A percentile compares a stretch with the other conserved stretches of the same genome.
These are phyloP conservation scores for Hapsidospora chrysogenum DNA, from an alignment of 495 filamentous ascomycete genomes.

Conservation along the genomic window DNA sequence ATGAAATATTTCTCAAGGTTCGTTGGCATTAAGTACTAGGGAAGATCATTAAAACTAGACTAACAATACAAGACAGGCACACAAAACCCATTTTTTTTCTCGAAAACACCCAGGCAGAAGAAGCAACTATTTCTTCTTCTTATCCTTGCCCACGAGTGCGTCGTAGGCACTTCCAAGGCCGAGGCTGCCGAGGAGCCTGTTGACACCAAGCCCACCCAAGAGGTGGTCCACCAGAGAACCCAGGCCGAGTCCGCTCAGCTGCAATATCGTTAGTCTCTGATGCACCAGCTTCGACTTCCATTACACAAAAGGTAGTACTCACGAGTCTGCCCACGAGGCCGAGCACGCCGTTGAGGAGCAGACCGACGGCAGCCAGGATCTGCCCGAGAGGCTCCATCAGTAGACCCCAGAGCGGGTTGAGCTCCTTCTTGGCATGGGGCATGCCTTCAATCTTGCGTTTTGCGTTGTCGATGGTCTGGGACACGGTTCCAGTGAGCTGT, in stretches of 20 bases:
- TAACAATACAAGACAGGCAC: too few relatives aligned
- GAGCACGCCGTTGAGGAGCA: conserved; percentile 70
- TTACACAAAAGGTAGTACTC: conserved; percentile 9
- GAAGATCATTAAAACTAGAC: too few relatives aligned
- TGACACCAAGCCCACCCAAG: conserved; percentile 64
- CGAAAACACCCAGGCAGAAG: background rate
- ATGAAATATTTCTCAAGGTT: too few relatives aligned
- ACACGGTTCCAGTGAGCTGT: conserved; percentile 45
- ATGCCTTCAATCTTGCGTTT: conserved; percentile 77
- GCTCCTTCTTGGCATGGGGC: conserved; percentile 85
- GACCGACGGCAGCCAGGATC: conserved; percentile 79
- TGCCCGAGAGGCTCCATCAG: conserved; percentile 78
- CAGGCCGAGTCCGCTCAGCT: conserved; percentile 67
- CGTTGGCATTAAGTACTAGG: too few relatives aligned
- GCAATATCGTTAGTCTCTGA: background rate
- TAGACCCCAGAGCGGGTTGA: conserved; percentile 76
- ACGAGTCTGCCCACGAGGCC: conserved; percentile 58
- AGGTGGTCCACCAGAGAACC: conserved; percentile 66
- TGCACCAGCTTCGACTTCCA: background rate
- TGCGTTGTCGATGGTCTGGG: conserved; percentile 68
- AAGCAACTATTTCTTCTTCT: conserved; percentile 18
- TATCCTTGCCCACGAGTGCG: conserved; percentile 28
- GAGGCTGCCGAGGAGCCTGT: conserved; percentile 57
- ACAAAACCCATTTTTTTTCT: too few relatives aligned
- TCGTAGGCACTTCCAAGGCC: conserved; percentile 48